Conservation (phyloP, 805 yeast genomes). For the Metschnikowia santaceciliae region DNA sequence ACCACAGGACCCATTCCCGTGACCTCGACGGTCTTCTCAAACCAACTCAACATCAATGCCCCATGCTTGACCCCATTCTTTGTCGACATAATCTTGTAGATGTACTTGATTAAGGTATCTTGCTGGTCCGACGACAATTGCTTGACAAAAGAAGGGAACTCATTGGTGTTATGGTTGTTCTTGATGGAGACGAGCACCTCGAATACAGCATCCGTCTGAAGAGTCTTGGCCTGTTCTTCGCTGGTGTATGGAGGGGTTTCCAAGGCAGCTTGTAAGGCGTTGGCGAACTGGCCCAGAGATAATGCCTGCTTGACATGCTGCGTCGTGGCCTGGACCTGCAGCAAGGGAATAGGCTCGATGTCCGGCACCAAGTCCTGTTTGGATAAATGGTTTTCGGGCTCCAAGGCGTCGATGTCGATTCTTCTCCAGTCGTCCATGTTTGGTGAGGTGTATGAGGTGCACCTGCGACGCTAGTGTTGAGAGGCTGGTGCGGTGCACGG, state of each 20-base stretch:
- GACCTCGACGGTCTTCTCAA: constrained; percentile 78
- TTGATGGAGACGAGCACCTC: constrained; percentile 56
- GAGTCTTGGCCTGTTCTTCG: constrained; percentile 49
- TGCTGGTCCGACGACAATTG: constrained; percentile 60
- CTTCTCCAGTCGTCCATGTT: constrained; percentile 82
- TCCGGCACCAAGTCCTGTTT: constrained; percentile 60
- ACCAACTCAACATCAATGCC: constrained; percentile 84
- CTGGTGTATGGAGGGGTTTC: constrained; percentile 83
- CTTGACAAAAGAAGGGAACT: constrained; percentile 59
- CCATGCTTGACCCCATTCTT: constrained; percentile 81
- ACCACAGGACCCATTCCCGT: constrained; percentile 89
- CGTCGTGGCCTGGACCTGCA: constrained; percentile 53
- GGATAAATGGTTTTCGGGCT: constrained; percentile 70
- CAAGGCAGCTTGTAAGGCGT: constrained; percentile 63
- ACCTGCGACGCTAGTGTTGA: background rate
- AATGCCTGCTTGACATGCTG: constrained; percentile 58
- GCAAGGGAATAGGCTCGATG: constrained; percentile 38
- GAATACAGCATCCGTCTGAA: constrained; percentile 48
- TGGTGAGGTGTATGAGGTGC: background rate
- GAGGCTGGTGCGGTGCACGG: constrained; percentile 3
- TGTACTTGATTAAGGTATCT: constrained; percentile 74
- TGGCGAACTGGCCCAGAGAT: constrained; percentile 66
- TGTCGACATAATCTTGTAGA: constrained; percentile 80
- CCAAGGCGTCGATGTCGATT: constrained; percentile 88
- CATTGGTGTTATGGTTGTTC: constrained; percentile 60